Base-by-base conservation (phyloP, 805 yeast genomes). In the Komagataella ulmi region DNA sequence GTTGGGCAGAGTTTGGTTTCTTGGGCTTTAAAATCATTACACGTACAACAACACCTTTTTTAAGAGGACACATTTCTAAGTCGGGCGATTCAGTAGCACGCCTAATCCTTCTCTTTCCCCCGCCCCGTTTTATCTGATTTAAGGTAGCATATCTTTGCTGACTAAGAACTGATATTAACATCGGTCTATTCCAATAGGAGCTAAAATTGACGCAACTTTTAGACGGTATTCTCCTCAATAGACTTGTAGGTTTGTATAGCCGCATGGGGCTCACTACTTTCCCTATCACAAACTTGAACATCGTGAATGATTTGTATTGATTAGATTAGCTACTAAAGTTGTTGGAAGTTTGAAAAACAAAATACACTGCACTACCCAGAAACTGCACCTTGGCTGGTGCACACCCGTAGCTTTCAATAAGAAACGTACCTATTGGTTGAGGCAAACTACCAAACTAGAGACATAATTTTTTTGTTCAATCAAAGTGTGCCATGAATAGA, bases 1-100 rank as follows among this genome's bases (percentile, higher is more conserved):
- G 80, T 70, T 90, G 91, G 17, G 99, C 97, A 47, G 98, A 91
- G 72, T 93, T 93, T 43, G 99, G 99, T 66, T 93, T 93, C 74
- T 93, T 93, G 48, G 99, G 99, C 68, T 93, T 93, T 58, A 90
- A 75, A 51, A 90, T 88, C 93, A 91, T 86, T 30, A 93, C 96
- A 65, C 96, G 79, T 49, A 90, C 72, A 8, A 93, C 95, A 4
- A 93, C 98, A 44, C 97, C 99, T 59, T 90, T 89, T 59, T 82
- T 81, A 60, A 89, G 85, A 1, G 99, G 99, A 57, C 83, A 79
- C n/a, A 67, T 66, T 4, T 83, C 83, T 54, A 93, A 77, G 68
- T 88, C 95, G 6, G 97, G 97, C 0, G 97, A 77, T 56, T 78
- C 80, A 1, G 79, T 67, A 6, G 70, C 64, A 57, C 72, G 71